A percentile compares a stretch with the other conserved stretches of the same genome.
phyloP scores from a whole-genome alignment of 129 eudicot species.

The Artemisia tridentata region DNA sequence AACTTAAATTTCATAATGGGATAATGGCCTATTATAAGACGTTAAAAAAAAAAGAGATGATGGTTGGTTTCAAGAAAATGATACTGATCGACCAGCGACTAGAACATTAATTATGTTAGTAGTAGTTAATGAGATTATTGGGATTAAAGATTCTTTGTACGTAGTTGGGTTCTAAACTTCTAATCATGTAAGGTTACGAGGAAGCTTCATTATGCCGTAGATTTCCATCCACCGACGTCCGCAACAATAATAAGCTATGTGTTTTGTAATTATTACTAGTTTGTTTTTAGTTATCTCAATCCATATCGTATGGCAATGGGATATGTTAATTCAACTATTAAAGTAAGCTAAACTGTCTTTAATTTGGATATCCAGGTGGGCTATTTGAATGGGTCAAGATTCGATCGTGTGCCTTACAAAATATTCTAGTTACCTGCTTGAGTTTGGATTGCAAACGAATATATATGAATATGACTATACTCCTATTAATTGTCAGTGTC shows the following conservation, averaged over 20 bases:
- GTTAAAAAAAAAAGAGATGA: no score
- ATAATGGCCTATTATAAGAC: no score
- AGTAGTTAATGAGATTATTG: constrained; percentile 21
- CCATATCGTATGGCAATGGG: neutral
- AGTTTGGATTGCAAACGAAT: neutral
- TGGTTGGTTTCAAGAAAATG: no score
- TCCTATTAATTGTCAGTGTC: no score
- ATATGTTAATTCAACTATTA: neutral
- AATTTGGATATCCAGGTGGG: neutral
- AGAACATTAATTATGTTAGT: neutral
- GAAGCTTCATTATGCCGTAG: constrained; percentile 23
- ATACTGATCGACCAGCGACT: neutral
- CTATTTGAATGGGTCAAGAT: neutral
- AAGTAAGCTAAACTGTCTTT: neutral
- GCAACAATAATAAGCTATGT: no score
- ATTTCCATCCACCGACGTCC: constrained; percentile 9
- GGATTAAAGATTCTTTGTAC: constrained; percentile 23
- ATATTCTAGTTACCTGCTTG: neutral
- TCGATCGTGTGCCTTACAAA: neutral
- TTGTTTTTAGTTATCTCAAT: neutral
- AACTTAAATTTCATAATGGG: no score
- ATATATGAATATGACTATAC: no score
- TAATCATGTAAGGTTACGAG: constrained; percentile 10
- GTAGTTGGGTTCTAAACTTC: constrained; percentile 11
- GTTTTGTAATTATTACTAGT: no score